Evolutionary conservation across 371 early-diverging fungal genomes (phyloP), one percentile per base, ranked within the genome.

Genomic region (Quaeritorhiza haematococci): DNA sequence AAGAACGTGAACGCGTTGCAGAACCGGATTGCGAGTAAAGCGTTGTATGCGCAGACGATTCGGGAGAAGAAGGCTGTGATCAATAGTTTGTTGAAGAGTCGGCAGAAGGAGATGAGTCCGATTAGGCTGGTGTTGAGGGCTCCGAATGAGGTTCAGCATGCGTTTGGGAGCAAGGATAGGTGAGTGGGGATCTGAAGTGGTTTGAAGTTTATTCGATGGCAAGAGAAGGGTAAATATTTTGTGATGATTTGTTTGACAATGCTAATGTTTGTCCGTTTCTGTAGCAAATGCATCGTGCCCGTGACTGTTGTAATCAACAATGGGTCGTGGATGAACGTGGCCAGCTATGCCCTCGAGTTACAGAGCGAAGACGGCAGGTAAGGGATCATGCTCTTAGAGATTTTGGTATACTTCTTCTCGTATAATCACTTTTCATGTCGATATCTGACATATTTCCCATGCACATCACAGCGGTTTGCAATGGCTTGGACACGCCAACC

Each of bases 41-140:
- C 87, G 2, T 67, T 88, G 58, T 87, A 82, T 67, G 87, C 81
- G 48, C 75, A 76, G 21, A 89, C 90, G 0, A 79, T 80, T 29
- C 69, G 81, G 42, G 87, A 89, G 59, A 75, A 83, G 47, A 69
- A 75, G n/a, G 71, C 76, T 0, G 48, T 89, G 27, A 69, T 88
- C 21, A 75, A 71, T 13, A 83, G 82, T 27, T 57, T 89, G 48
- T 72, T 85, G 28, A 78, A 81, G 54, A 75, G 78, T 30, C 69
- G 73, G 24, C 67, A 72, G 27, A 82, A 80, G 52, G 90, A 87
- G 54, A 80, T 81, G 33, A 83, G 84, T 56, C 88, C 90, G 1
- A 68, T 87, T 43, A 76, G 87, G 41, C 62, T 88, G 7, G 65
- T 79, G 43, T 68, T 85, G 13, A 58, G 64, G 32, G 66, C 72